Base-by-base conservation (phyloP, 495 filamentous ascomycete species). In the Paragyromitra xinjiangensis region DNA sequence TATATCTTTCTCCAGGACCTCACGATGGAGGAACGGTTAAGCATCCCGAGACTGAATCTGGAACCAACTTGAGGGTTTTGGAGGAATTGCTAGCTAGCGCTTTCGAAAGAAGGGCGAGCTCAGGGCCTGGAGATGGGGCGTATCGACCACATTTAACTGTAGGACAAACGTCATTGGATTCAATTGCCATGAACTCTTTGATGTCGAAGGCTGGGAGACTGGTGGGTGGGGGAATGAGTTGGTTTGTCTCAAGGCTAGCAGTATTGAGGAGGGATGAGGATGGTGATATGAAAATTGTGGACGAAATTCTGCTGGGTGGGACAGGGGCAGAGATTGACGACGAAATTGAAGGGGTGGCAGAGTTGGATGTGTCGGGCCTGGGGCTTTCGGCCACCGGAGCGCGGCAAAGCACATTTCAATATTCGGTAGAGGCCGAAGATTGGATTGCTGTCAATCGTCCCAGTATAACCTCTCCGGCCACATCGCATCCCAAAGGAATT, bases 131-230 rank as follows among this genome's bases (percentile, higher is more conserved):
- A 12, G 81, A 80, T 70, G 73, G 75, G n/a, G 59, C 29, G 34
- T 85, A 78, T 63, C 73, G 76, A 45, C 83, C 82, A 11, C 87
- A 90, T 76, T 73, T 91, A 81, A 90, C 87, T 1, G 69, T 91
- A 61, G 89, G 85, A 1, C 88, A 90, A 67, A 87, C 83, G 6
- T 84, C 86, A 45, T 42, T 80, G 6, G 24, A 66, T n/a, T 73
- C 78, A 0, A 72, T 81, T 2, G 61, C 81, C 29, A 85, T 87
- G 64, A 81, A 84, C 16, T 87, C 83, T 40, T 75, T 88, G 24
- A 39, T 87, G 19, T 82, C 85, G 9, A 89, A 90, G 62, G 83
- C 85, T 1, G 69, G 74, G 5, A 56, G 83, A 12, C 29, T 89
- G 8, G 83, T 84, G 0, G 51, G 22, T 14, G 55, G 62, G 39